These are phyloP conservation scores for Chimonanthus salicifolius DNA, from an alignment of 164 flowering plant species.

Conservation along the genomic window DNA sequence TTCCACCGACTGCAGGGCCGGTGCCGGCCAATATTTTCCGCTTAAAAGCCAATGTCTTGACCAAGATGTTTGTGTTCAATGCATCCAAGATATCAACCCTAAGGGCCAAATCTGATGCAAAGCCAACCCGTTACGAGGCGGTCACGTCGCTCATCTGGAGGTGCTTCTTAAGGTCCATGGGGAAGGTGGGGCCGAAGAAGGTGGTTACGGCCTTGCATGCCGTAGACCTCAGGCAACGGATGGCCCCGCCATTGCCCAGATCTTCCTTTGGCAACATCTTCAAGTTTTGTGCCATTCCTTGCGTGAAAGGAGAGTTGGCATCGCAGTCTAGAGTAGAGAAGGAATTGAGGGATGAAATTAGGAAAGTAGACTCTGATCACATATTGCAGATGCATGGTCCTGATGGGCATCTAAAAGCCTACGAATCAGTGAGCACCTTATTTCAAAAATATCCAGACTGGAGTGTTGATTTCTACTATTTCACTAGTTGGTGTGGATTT, in stretches of 20 bases:
- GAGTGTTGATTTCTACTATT: neutral
- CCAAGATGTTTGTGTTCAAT: neutral
- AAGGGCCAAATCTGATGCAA: neutral
- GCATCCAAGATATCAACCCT: neutral
- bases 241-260: conserved; percentile 3
- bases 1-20: neutral
- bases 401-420: neutral
- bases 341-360: neutral
- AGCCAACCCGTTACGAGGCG: conserved; percentile 2
- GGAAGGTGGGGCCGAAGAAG: neutral
- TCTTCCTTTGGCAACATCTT: conserved; percentile 7
- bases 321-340: neutral
- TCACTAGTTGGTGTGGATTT: neutral
- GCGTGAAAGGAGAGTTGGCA: neutral
- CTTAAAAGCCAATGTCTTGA: neutral
- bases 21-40: neutral
- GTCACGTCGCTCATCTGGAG: conserved; percentile 6
- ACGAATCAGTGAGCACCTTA: neutral
- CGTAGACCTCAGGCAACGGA: conserved; percentile 4
- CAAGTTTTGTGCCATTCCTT: neutral
- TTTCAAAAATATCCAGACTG: neutral
- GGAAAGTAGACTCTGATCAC: neutral
- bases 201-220: neutral
- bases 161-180: neutral
- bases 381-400: neutral